Base-by-base conservation (phyloP, 352 stramenopile genomes). In the Globisporangium radiosum region DNA sequence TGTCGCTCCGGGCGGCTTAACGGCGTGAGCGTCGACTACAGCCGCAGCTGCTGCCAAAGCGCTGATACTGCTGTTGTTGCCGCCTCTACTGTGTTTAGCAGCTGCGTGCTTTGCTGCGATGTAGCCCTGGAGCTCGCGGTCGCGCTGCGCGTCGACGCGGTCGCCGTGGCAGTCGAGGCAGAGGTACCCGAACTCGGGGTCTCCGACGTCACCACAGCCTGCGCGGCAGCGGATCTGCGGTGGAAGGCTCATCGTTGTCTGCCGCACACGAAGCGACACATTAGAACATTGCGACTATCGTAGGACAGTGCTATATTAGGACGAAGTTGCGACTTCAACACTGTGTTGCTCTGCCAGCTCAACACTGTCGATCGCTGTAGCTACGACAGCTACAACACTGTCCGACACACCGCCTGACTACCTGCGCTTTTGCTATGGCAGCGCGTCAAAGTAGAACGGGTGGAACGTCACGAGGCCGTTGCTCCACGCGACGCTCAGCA, bases 401-500 rank as follows among this genome's bases (percentile, higher is more conserved):
- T 47, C 25, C 25, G 25, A 33, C 25, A 33, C 25, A 3, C n/a
- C 14, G 47, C 14, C 15, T 44, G 38, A 17, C 47, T 47, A 6
- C 11, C 25, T 33, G 25, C 25, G 25, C 25, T 33, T 3, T 2
- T 33, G 25, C 42, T 50, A 49, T n/a, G 36, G 38, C 14, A 45
- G 13, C 11, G 76, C 66, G 57, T 85, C 58, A 62, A 87, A 80
- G 69, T 90, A 90, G 62, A 92, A 92, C 25, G 83, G 83, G 59
- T 90, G 71, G 60, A 92, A 92, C 9, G 78, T 85, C 57, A 92
- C 73, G 47, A 90, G 62, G 0, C 83, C 83, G n/a, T 72, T 87
- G 68, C 80, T 90, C 83, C 83, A 92, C 8, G 70, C 75, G 56
- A 92, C 67, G 40, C 80, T 88, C 42, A 92, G 63, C 54, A 92